Base-by-base conservation (phyloP, 345 rosid species). In the Murraya paniculata region DNA sequence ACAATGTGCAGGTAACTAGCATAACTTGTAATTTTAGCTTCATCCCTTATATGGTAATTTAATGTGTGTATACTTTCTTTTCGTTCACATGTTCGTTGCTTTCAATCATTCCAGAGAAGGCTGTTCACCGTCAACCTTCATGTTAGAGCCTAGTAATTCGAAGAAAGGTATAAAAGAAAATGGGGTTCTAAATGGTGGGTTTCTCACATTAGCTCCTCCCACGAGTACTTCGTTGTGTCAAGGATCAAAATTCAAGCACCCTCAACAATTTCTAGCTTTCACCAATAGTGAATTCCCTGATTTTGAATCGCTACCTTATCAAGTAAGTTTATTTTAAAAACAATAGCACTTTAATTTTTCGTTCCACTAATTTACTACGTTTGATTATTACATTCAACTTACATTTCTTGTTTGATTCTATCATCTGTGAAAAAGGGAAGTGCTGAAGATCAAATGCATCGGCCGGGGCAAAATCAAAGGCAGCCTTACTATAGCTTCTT, bases 121-220 rank as follows among this genome's bases (percentile, higher is more conserved):
- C n/a, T 75, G 75, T 58, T 81, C 81, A 4, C 48, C 83, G 30
- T 81, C 87, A 56, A 64, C 76, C 39, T 79, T 79, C 9, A 77
- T 57, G 10, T 45, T 70, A 67, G 90, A 88, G 58, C n/a, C 79
- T 10, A 53, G 30, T 5, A 75, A 78, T 50, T 70, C 80, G 45
- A 82, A 67, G 59, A 85, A 80, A 76, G 76, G 33, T 35, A 39
- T 57, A 50, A 78, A 77, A 75, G 81, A 81, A 56, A 81, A 67
- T 39, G 62, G 76, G 38, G 81, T 53, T 57, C 50, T 39, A 36
- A 74, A 79, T 74, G 84, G 83, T 70, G 88, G 82, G 79, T 83
- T 85, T 70, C 91, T 89, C 80, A 83, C 89, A 33, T 81, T 88
- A 61, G 88, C 85, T 64, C 86, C 91, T 76, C 88, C 87, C 2